Evolutionary conservation across 2,329 filamentous ascomycete species (phyloP), one percentile per base, ranked within the genome.

Genomic region (Gaeumannomyces tritici): DNA sequence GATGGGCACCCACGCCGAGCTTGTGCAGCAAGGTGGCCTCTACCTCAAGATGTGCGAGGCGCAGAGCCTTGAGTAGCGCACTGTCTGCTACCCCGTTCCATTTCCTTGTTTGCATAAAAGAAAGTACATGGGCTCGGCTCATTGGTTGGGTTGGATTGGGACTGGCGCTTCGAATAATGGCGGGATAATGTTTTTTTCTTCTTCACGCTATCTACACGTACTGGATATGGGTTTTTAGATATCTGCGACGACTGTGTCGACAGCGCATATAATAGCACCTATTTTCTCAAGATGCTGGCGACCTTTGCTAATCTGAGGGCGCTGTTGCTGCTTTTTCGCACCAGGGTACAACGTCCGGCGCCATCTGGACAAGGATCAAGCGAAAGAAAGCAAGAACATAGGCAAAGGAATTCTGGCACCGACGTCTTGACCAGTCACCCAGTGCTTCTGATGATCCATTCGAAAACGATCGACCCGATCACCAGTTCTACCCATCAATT

Each of bases 1-100:
- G 69, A 78, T 84, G 66, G 87, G 87, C 11, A 80, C 73, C 54
- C 87, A 89, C 63, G 77, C 82, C 7, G 79, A 83, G 27, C 73
- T 89, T 26, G 77, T 89, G 59, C 72, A 76, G 13, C 73, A 77
- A n/a, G 76, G 80, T 9, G 86, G 87, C 2, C 81, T 83, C 73
- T 90, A 89, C 67, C 80, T 81, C 28, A 81, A 83, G 61, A 73
- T 89, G 35, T 89, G 87, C 42, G 42, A 51, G 42, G 42, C 42
- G 18, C 42, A 51, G 42, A 51, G 42, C 42, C 42, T 51, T 8
- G 42, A 51, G 42, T 51, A 51, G 24, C 24, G 35, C 7, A 9
- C 6, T 9, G 42, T 6, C 21, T 21, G 42, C 42, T 51, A 51
- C 42, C 6, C n/a, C 12, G 11, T 51, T 51, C 24, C 4, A 1